Conservation (phyloP, 2,329 filamentous ascomycete genomes). For the Alternaria ventricosa region DNA sequence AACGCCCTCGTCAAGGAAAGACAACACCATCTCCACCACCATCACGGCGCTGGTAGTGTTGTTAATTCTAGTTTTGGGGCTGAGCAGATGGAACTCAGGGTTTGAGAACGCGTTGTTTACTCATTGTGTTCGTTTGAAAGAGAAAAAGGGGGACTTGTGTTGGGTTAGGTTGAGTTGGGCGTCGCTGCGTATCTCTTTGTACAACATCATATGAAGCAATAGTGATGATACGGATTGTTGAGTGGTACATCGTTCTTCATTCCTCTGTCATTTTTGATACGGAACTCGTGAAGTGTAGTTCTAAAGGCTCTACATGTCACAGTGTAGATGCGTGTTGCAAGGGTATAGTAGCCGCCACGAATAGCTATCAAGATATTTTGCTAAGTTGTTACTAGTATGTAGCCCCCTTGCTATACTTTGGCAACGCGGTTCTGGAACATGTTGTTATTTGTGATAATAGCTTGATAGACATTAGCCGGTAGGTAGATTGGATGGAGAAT, state of each 20-base stretch:
- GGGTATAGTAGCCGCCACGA: neutral
- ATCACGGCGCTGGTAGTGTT: constrained; percentile 5
- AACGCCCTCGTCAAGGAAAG: constrained; percentile 21
- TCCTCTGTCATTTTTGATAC: fast-evolving
- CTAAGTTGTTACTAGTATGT: neutral
- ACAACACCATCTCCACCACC: constrained; percentile 7
- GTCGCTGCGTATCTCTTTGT: neutral
- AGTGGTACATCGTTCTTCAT: neutral
- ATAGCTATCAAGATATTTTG: neutral
- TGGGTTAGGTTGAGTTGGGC: neutral
- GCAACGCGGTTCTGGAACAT: neutral
- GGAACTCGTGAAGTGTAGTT: neutral
- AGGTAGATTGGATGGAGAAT: too few species aligned
- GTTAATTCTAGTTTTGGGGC: constrained; percentile 4
- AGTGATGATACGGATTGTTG: neutral
- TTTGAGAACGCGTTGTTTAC: constrained; percentile 9
- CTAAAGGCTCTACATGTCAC: neutral
- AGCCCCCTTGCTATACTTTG: neutral
- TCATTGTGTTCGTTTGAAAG: too few species aligned
- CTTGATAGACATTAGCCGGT: neutral
- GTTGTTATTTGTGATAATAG: fast-evolving
- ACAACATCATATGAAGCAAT: neutral
- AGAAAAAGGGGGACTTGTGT: neutral
- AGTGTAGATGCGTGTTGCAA: neutral
- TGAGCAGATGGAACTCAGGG: constrained; percentile 27